phyloP scores from a whole-genome alignment of 192 early-diverging fungal species.

The Backusella mclennaniae region DNA sequence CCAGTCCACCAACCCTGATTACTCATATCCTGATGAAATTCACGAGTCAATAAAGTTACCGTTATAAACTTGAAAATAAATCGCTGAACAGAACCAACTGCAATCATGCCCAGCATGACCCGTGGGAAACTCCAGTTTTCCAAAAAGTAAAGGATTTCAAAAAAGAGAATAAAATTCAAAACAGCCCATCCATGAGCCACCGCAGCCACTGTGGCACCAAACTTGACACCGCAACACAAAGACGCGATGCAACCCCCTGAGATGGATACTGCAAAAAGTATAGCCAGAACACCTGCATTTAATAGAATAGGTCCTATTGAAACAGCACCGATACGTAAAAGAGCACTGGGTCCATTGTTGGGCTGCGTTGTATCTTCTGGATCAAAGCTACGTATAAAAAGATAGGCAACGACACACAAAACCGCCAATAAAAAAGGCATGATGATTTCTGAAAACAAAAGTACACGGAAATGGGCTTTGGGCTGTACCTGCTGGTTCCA shows the following conservation, averaged over 20 bases:
- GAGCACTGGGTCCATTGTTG: constrained; percentile 33
- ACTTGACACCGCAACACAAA: constrained; percentile 54
- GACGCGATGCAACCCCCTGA: constrained; percentile 55
- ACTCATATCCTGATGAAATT: constrained; percentile 75
- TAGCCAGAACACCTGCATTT: constrained; percentile 63
- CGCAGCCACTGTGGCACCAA: constrained; percentile 68
- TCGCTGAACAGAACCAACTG: constrained; percentile 62
- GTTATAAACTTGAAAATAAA: constrained; percentile 74
- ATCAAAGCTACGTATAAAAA: constrained; percentile 64
- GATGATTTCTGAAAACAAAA: constrained; percentile 73
- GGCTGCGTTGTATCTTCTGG: constrained; percentile 11
- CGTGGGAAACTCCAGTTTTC: constrained; percentile 66
- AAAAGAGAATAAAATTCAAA: constrained; percentile 59
- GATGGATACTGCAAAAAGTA: constrained; percentile 64
- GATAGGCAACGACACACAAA: constrained; percentile 58
- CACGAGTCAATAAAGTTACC: constrained; percentile 69
- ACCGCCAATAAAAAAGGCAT: constrained; percentile 63
- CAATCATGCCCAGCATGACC: constrained; percentile 68
- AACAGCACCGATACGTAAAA: constrained; percentile 59
- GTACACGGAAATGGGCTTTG: constrained; percentile 61
- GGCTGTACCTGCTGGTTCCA: constrained; percentile 55
- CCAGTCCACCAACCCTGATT: constrained; percentile 89
- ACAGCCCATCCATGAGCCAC: constrained; percentile 64
- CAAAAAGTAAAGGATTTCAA: constrained; percentile 65
- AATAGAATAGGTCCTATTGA: constrained; percentile 68